These are phyloP conservation scores for Debaryomycetaceae sp. DNA, from an alignment of 1,139 yeast genomes.

Conservation along the genomic window DNA sequence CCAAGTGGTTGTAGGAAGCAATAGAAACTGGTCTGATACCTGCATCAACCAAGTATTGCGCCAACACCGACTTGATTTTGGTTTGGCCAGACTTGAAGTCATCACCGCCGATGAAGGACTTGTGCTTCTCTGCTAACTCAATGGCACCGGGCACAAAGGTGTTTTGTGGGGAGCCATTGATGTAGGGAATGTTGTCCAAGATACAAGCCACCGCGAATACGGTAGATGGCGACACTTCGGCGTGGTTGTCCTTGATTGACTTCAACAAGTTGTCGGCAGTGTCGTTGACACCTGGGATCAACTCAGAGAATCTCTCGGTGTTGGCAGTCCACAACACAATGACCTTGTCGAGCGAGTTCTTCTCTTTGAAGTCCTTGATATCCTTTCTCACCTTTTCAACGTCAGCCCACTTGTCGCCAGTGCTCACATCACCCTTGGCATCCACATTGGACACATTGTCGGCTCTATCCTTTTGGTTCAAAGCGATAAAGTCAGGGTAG, in stretches of 20 bases:
- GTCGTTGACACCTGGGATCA: constrained; percentile 79
- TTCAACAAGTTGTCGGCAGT: constrained; percentile 75
- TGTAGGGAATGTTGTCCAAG: constrained; percentile 81
- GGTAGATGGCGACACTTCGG: constrained; percentile 86
- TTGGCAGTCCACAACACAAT: constrained; percentile 96
- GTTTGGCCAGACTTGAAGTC: constrained; percentile 98
- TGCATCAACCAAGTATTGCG: constrained; percentile 94
- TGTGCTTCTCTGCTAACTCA: constrained; percentile 77
- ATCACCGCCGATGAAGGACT: constrained; percentile 89
- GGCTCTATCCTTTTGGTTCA: constrained; percentile 90
- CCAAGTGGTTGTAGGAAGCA: constrained; percentile 94
- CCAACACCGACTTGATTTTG: constrained; percentile 88
- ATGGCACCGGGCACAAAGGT: constrained; percentile 94
- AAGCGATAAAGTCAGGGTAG: constrained; percentile 95
- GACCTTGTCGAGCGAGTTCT: constrained; percentile 76
- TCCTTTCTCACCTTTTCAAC: constrained; percentile 84
- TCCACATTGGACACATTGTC: constrained; percentile 72
- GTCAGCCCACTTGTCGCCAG: constrained; percentile 79
- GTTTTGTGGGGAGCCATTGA: constrained; percentile 96
- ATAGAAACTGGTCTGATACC: constrained; percentile 93
- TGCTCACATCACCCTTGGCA: constrained; percentile 44
- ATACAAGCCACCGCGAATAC: constrained; percentile 91
- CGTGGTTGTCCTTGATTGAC: constrained; percentile 73
- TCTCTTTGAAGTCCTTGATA: constrained; percentile 71
- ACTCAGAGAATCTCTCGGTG: constrained; percentile 87